Evolutionary conservation across 768 basidiomycete genomes (phyloP), one percentile per base, ranked within the genome.

Genomic region (Termitomyces sp.): DNA sequence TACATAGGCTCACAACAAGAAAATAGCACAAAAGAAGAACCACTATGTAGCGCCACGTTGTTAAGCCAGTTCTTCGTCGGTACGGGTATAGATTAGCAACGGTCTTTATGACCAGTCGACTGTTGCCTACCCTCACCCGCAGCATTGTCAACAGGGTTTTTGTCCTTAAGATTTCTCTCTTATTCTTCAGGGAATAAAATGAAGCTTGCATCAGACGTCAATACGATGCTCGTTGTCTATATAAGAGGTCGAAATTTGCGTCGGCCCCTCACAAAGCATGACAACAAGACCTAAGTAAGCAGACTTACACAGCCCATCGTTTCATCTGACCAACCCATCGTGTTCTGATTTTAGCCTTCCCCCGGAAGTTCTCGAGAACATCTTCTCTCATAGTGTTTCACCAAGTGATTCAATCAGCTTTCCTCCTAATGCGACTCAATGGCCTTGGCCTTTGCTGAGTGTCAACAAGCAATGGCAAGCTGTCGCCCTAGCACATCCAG

Each of bases 381-480:
- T 60, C 36, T 60, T 60, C 38, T 60, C 59, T 39, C 52, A 55
- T 15, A 22, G 44, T 42, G 28, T 49, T 38, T 35, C 42, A 6
- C 44, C 18, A 32, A 40, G 24, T 40, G 54, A 55, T 28, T 28
- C 42, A 2, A 22, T 55, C 15, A 49, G 20, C 35, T 60, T 55
- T 12, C 59, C 52, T 40, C 33, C 53, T 4, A 52, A 55, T 22
- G 32, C 36, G 32, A 46, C 42, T 13, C 53, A 60, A 13, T 60
- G 59, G 59, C 59, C 59, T 36, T 60, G 52, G 53, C 59, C 59
- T 12, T 22, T 60, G 7, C 46, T 60, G 6, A 54, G 53, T 8
- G 59, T 60, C 54, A 60, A 40, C 35, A 60, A 60, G 38, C 53
- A 60, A 42, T 60, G 52, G 45, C 24, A 55, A 20, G 59, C 52